Base-by-base conservation (phyloP, 495 filamentous ascomycete species). In the Lasiosphaeria miniovina region DNA sequence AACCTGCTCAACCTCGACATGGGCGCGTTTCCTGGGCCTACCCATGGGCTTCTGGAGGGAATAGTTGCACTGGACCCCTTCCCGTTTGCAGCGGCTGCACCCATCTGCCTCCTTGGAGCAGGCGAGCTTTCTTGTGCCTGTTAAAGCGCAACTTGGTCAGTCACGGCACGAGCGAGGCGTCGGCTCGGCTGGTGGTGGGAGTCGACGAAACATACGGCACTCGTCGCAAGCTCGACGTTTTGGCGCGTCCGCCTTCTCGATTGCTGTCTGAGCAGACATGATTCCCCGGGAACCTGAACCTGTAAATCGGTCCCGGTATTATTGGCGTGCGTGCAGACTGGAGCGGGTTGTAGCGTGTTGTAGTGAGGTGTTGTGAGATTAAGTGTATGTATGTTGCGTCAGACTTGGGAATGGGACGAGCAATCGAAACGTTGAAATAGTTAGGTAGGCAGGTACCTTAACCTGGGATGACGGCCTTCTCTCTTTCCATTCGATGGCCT, bases 31-130 rank as follows among this genome's bases (percentile, higher is more conserved):
- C 52, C 82, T 64, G 17, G 84, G 84, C 59, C 84, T 68, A 15
- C 84, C 84, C 84, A 87, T 87, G 24, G 74, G 78, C 67, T 87
- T 86, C 66, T 84, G 82, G 17, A 75, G 66, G 5, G 84, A 86
- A 66, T 86, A 87, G 63, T 79, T 71, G 68, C 84, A 87, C 40
- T 64, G 48, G 52, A 84, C 75, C 58, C 76, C 71, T 60, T 87
- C 83, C 24, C 74, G 67, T 49, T 71, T 75, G 66, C 84, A 87
- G 43, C 84, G 80, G 4, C 73, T 66, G 66, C 84, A 87, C 50
- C 82, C 82, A 52, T 76, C 72, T 6, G 68, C 63, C 54, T 85
- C 81, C 52, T 85, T 85, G 14, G 81, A 81, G 67, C 84, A 87
- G 45, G 83, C 84, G 35, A 87, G 75, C 66, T 86, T 87, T 62